phyloP scores from a whole-genome alignment of 2,329 filamentous ascomycete genomes.

The Raffaelea albimanens region DNA sequence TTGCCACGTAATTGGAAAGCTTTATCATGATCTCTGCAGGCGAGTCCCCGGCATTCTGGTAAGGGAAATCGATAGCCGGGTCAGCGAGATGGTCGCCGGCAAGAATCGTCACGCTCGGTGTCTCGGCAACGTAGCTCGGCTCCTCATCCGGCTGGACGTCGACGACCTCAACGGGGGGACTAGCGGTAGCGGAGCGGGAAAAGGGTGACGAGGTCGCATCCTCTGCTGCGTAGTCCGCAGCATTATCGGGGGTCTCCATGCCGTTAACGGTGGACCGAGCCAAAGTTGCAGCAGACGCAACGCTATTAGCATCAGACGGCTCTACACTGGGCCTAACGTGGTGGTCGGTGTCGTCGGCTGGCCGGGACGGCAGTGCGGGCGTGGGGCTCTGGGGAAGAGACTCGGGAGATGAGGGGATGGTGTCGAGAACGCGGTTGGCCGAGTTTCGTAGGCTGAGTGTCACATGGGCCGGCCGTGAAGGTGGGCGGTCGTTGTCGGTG shows the following conservation, averaged over 20 bases:
- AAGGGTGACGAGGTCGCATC: conserved; percentile 16
- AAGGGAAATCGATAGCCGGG: conserved; percentile 38
- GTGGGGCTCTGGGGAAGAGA: conserved; percentile 23
- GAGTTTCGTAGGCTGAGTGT: conserved; percentile 50
- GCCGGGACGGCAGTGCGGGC: not conserved
- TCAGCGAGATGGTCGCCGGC: conserved; percentile 21
- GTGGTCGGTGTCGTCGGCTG: not conserved
- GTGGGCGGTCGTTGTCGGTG: conserved; percentile 23
- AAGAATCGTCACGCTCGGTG: conserved; percentile 16
- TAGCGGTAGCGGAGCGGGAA: conserved; percentile 28
- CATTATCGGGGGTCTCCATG: not conserved
- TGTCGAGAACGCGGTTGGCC: conserved; percentile 26
- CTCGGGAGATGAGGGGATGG: conserved; percentile 31
- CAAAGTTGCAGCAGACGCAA: conserved; percentile 20
- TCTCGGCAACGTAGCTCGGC: conserved; percentile 10
- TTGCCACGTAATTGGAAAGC: conserved; percentile 16
- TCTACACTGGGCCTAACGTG: conserved; percentile 29
- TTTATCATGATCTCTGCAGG: conserved; percentile 18
- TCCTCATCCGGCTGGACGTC: conserved; percentile 28
- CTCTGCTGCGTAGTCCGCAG: not conserved
- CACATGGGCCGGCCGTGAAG: conserved; percentile 40
- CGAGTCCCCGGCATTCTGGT: conserved; percentile 19
- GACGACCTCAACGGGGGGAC: conserved; percentile 35
- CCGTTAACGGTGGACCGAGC: not conserved
- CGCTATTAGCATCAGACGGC: conserved; percentile 31